phyloP scores from a whole-genome alignment of 2,329 filamentous ascomycete species.

The Penicillium sp. region DNA sequence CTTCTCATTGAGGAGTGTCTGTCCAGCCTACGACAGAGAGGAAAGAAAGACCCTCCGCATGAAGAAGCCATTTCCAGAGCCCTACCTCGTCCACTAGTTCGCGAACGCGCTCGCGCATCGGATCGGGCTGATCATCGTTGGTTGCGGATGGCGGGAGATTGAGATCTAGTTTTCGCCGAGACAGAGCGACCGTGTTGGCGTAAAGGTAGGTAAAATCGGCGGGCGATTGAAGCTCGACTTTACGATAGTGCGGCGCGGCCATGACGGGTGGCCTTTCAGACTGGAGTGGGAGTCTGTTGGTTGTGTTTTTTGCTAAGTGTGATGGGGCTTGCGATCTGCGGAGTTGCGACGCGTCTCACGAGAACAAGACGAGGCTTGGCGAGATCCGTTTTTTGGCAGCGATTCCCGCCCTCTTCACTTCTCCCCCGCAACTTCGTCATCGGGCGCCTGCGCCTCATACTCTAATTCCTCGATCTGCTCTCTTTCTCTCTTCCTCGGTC shows the following conservation, averaged over 20 bases:
- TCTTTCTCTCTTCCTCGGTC: background rate
- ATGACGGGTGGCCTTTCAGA: constrained; percentile 17
- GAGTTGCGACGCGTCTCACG: too few relatives aligned
- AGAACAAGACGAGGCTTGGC: too few relatives aligned
- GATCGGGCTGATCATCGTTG: constrained; percentile 34
- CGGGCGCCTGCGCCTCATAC: too few relatives aligned
- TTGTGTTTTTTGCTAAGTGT: constrained; percentile 9
- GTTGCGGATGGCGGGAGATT: constrained; percentile 43
- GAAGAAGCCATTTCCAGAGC: too few relatives aligned
- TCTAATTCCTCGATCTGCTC: background rate
- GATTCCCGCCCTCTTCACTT: background rate
- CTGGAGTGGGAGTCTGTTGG: constrained; percentile 6
- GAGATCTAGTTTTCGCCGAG: constrained; percentile 45
- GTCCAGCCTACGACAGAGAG: too few relatives aligned
- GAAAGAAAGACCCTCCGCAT: too few relatives aligned
- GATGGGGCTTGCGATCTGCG: background rate
- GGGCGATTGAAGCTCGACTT: constrained; percentile 47
- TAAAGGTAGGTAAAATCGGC: constrained; percentile 46
- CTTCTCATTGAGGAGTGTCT: too few relatives aligned
- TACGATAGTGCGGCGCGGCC: constrained; percentile 39
- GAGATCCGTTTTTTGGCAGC: background rate
- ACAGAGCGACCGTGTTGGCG: constrained; percentile 40
- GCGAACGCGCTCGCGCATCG: constrained; percentile 39
- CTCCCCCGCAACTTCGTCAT: background rate
- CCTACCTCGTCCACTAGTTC: constrained; percentile 39